Percentiles rank a stretch among this genome's conserved stretches.
Evolutionary conservation across 2,329 filamentous ascomycete species (phyloP).

Genomic region (Sphaerulina populicola): DNA sequence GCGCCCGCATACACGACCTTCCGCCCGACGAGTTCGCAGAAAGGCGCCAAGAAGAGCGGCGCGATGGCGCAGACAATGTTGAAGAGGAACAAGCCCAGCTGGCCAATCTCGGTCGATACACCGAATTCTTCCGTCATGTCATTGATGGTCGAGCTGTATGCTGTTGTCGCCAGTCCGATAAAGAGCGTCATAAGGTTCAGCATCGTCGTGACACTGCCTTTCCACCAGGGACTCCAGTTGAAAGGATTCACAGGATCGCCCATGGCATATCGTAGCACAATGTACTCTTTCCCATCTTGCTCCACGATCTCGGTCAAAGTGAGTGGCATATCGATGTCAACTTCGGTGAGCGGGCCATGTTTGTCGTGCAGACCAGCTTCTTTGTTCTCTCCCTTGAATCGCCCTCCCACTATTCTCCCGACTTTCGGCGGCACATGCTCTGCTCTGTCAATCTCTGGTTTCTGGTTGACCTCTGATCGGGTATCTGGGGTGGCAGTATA

Average conservation of each 20-base stretch:
- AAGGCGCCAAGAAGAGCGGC: conserved; percentile 43
- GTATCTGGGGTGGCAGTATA: conserved; percentile 21
- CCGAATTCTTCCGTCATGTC: conserved; percentile 42
- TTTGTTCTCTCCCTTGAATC: conserved; percentile 31
- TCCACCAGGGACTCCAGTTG: conserved; percentile 41
- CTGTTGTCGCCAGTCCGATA: conserved; percentile 48
- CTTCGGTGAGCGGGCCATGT: conserved; percentile 35
- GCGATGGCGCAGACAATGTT: conserved; percentile 44
- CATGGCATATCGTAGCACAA: conserved; percentile 41
- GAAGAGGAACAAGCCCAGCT: conserved; percentile 46
- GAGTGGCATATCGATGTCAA: conserved; percentile 45
- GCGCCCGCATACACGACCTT: conserved; percentile 42
- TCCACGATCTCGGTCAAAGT: conserved; percentile 40
- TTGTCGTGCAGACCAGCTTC: conserved; percentile 28
- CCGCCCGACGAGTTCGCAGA: conserved; percentile 45
- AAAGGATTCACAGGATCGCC: conserved; percentile 46
- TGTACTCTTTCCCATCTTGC: conserved; percentile 39
- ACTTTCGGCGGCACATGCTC: conserved; percentile 17
- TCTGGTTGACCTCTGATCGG: conserved; percentile 16
- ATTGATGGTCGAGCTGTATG: conserved; percentile 45
- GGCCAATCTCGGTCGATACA: conserved; percentile 37
- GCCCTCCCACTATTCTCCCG: conserved; percentile 37
- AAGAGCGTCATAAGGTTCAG: conserved; percentile 48
- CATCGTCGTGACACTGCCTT: conserved; percentile 41
- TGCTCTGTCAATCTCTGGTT: conserved; percentile 7